Conservation (phyloP, 176 grass and related monocot species). For the Avena insularis region DNA sequence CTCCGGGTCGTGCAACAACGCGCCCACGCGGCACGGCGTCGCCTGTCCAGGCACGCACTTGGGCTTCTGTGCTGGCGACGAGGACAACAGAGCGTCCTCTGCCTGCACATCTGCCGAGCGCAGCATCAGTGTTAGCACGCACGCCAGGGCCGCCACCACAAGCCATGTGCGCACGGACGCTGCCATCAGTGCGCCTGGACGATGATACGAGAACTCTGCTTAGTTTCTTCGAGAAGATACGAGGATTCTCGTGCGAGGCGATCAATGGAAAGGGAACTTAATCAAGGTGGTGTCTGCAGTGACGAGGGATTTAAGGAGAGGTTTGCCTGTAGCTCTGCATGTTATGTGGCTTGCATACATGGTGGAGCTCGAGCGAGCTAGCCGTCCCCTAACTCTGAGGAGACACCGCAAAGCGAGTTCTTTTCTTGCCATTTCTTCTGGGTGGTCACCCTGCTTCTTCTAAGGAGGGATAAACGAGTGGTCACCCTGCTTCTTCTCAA, state of each 20-base stretch:
- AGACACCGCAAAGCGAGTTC: not conserved
- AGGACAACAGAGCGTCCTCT: not conserved
- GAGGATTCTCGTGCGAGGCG: not conserved
- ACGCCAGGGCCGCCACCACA: constrained; percentile 41
- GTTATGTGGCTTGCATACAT: not conserved
- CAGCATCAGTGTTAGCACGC: constrained; percentile 30
- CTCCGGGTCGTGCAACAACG: constrained; percentile 51
- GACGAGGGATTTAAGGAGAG: constrained; percentile 30
- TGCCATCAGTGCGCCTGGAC: constrained; percentile 18
- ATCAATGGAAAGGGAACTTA: not conserved
- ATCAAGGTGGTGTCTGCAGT: not conserved
- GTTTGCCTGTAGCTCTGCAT: not conserved
- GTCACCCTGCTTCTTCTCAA: not conserved
- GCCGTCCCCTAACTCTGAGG: not conserved
- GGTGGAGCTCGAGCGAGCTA: not conserved
- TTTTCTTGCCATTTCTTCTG: not conserved
- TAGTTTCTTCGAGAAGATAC: not conserved
- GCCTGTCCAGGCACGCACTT: constrained; percentile 38
- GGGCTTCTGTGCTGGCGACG: constrained; percentile 23
- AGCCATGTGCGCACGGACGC: constrained; percentile 44
- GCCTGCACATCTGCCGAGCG: not conserved
- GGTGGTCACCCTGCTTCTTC: constrained; percentile 22
- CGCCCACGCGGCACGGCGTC: constrained; percentile 60
- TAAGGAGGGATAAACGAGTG: not conserved
- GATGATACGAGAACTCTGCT: not conserved